These are phyloP conservation scores for Amylocystis lapponica DNA, from an alignment of 768 basidiomycete species.

Conservation along the genomic window DNA sequence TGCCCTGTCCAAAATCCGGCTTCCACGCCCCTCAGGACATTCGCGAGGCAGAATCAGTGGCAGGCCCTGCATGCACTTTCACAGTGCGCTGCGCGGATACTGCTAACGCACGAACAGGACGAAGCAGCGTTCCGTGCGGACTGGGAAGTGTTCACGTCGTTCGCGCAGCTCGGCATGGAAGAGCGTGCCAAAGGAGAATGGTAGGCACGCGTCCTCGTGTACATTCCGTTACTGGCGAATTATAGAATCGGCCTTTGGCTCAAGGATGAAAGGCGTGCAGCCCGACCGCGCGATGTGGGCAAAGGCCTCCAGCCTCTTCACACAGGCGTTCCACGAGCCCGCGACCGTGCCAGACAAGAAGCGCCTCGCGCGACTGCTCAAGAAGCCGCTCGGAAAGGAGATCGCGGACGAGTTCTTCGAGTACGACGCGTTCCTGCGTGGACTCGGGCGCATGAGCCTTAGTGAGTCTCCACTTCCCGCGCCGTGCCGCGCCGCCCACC, in stretches of 20 bases:
- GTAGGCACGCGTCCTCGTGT: slow-evolving; percentile 25
- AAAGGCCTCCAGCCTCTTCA: slow-evolving; percentile 50
- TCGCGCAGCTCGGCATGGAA: slow-evolving; percentile 77
- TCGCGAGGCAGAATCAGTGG: slow-evolving; percentile 58
- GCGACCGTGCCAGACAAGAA: slow-evolving; percentile 43
- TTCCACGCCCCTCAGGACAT: slow-evolving; percentile 51
- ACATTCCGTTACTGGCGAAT: background rate
- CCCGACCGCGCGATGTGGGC: slow-evolving; percentile 67
- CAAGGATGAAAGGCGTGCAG: slow-evolving; percentile 35
- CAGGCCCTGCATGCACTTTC: slow-evolving; percentile 71
- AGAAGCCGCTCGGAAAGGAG: slow-evolving; percentile 39
- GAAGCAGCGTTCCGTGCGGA: slow-evolving; percentile 39
- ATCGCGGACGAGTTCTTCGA: slow-evolving; percentile 59
- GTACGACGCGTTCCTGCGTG: slow-evolving; percentile 69
- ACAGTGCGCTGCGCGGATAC: slow-evolving; percentile 57
- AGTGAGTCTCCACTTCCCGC: slow-evolving; percentile 41
- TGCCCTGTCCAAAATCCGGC: slow-evolving; percentile 75
- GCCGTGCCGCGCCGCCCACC: background rate
- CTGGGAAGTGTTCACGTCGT: slow-evolving; percentile 48
- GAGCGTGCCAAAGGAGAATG: slow-evolving; percentile 45
- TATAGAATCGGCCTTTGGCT: background rate
- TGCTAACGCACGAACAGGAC: slow-evolving; percentile 49
- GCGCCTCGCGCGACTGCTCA: slow-evolving; percentile 52
- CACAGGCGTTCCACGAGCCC: slow-evolving; percentile 61
- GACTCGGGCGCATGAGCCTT: slow-evolving; percentile 73